A percentile compares a stretch with the other conserved stretches of the same genome.
Conservation (phyloP, 805 yeast genomes). For the Candida manassasensis region DNA sequence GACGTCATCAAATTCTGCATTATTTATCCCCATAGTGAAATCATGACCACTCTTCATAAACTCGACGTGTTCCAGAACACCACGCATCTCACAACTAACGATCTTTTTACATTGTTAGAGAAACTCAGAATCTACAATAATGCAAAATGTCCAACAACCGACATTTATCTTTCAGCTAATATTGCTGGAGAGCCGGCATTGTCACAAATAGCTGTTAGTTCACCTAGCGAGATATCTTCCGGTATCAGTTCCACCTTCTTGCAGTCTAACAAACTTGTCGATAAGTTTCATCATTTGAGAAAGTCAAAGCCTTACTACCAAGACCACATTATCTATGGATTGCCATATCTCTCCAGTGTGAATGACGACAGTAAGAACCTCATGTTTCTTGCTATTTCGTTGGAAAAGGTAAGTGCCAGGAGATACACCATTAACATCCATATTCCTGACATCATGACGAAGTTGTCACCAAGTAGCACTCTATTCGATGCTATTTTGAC, state of each 20-base stretch:
- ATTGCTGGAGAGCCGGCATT: conserved; percentile 17
- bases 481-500: conserved; percentile 12
- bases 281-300: conserved; percentile 31
- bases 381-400: conserved; percentile 28
- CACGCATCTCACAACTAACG: conserved; percentile 7
- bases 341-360: conserved; percentile 13
- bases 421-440: conserved; percentile 35
- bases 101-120: conserved; percentile 13
- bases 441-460: conserved; percentile 38
- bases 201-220: conserved; percentile 11
- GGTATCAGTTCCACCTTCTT: conserved; percentile 1
- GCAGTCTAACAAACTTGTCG: conserved; percentile 12
- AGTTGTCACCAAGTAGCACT: conserved; percentile 24
- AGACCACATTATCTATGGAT: conserved; percentile 29
- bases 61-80: conserved; percentile 8
- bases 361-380: not conserved
- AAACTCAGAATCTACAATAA: conserved; percentile 20
- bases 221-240: not conserved
- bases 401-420: conserved; percentile 32
- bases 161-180: conserved; percentile 24
- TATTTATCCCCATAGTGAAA: conserved; percentile 29
- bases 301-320: conserved; percentile 15
- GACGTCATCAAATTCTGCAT: conserved; percentile 25
- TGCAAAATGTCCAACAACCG: conserved; percentile 13
- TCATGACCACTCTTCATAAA: conserved; percentile 6